Evolutionary conservation across 2,329 filamentous ascomycete species (phyloP), one percentile per base, ranked within the genome.

Genomic region (Cladophialophora bantiana): DNA sequence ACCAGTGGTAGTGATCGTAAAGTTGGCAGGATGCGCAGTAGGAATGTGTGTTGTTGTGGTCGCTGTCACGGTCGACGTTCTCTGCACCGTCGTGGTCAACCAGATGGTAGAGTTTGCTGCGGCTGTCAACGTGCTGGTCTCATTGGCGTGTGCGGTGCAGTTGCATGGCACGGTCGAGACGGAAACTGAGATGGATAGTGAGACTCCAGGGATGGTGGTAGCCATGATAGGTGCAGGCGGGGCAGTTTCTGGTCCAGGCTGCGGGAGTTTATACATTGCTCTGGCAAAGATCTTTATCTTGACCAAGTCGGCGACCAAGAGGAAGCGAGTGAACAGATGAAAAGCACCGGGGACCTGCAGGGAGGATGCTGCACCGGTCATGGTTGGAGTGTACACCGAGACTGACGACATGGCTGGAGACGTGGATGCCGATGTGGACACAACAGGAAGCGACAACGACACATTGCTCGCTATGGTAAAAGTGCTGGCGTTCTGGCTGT

Each of bases 301-400:
- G 45, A 26, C 45, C 2, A 42, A 20, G 34, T 42, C 34, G 45
- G 53, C 15, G 18, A 61, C 42, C 32, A 54, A 34, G 26, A 55
- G 12, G 31, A 55, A 34, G 31, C 52, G 52, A 18, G 50, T 42
- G 50, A 62, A 15, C 18, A 62, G 50, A n/a, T 50, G 34, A 38
- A 62, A 62, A 50, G 56, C 32, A 26, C 9, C 10, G 15, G 59
- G 59, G 6, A 34, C 26, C 10, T 50, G 59, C 50, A 62, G 9
- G 5, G 59, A 62, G n/a, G 50, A 34, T 62, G 59, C 59, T 7
- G 59, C 15, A 10, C 59, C 59, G 6, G 35, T 56, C 20, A 56
- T 26, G 26, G 52, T 48, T 6, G 50, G 38, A 38, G 50, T 31
- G 32, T 40, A 35, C 7, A 36, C 18, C 4, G 36, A 32, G 59